These are phyloP conservation scores for Sordaria brevicollis DNA, from an alignment of 495 filamentous ascomycete genomes.

Conservation along the genomic window DNA sequence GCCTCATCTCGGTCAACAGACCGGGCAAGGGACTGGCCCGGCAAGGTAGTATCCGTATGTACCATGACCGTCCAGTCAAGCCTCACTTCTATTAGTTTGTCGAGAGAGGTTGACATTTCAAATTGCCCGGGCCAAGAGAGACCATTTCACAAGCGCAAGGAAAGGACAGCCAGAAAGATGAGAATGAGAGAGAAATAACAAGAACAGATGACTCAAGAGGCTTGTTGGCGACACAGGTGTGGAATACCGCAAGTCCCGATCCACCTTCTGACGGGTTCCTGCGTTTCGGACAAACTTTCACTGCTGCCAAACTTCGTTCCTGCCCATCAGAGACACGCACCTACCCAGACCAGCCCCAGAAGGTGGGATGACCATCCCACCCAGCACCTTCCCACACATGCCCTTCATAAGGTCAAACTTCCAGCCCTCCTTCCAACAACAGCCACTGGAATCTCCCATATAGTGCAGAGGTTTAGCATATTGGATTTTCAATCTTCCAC, in stretches of 20 bases:
- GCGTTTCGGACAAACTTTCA: neutral
- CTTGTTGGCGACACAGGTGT: neutral
- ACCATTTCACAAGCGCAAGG: too few species aligned
- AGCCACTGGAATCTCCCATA: neutral
- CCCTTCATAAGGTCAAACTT: neutral
- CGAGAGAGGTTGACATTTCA: too few species aligned
- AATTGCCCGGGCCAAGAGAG: too few species aligned
- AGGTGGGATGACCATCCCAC: neutral
- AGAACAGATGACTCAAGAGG: neutral
- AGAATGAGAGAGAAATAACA: neutral
- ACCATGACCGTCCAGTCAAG: neutral
- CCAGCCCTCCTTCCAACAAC: neutral
- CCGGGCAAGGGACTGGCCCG: neutral
- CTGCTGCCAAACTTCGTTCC: neutral
- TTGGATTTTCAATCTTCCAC: neutral
- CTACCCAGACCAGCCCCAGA: too few species aligned
- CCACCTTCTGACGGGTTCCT: neutral
- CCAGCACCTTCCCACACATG: too few species aligned
- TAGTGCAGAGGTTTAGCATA: neutral
- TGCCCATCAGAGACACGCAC: too few species aligned
- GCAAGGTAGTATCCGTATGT: neutral
- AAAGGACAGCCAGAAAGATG: neutral
- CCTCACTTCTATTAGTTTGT: neutral
- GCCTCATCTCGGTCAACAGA: neutral
- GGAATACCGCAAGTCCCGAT: neutral